Percentiles rank a stretch among this genome's conserved stretches.
phyloP scores from a whole-genome alignment of 305 asterid species.

The Fraxinus sp. region DNA sequence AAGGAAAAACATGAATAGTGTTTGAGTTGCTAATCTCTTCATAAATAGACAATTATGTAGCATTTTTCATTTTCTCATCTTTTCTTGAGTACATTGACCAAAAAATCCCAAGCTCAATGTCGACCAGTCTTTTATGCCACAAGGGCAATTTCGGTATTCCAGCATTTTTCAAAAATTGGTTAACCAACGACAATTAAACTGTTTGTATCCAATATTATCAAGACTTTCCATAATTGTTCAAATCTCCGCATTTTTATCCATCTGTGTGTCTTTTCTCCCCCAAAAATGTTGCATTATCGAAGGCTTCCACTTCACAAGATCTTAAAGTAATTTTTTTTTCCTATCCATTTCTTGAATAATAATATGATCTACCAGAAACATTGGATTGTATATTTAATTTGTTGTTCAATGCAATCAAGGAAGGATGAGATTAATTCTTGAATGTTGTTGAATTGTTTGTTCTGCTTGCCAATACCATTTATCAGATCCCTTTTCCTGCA shows the following conservation, averaged over 20 bases:
- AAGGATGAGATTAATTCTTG: background rate
- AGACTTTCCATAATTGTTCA: slow-evolving; percentile 6
- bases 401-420: background rate
- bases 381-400: background rate
- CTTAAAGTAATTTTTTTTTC: slow-evolving; percentile 28
- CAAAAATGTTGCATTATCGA: slow-evolving; percentile 27
- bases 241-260: slow-evolving; percentile 30
- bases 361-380: background rate
- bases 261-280: slow-evolving; percentile 15
- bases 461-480: background rate
- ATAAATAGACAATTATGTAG: background rate
- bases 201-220: background rate
- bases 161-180: background rate
- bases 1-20: background rate
- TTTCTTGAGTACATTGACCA: background rate
- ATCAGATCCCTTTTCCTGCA: background rate
- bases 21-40: background rate
- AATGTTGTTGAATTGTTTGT: background rate
- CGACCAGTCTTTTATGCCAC: background rate
- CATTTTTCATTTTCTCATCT: background rate
- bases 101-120: background rate
- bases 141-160: background rate
- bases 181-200: background rate
- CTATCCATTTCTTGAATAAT: background rate
- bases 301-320: slow-evolving; percentile 29